phyloP scores from a whole-genome alignment of 2,329 filamentous ascomycete genomes.

The Lithohypha guttulata region DNA sequence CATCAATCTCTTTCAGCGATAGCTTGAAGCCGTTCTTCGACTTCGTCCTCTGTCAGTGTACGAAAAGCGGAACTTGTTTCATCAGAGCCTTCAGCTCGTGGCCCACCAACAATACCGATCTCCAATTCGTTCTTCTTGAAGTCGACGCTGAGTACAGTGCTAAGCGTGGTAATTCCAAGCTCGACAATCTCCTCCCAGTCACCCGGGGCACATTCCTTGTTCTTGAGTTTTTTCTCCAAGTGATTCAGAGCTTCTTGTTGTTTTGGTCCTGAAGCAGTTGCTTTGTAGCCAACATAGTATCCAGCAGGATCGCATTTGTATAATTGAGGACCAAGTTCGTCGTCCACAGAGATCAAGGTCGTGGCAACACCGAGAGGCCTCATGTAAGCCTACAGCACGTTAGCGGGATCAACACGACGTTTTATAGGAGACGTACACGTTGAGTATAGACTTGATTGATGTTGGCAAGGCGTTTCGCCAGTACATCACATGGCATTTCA shows the following conservation, averaged over 20 bases:
- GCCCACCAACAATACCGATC: slow-evolving; percentile 91
- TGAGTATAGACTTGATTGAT: slow-evolving; percentile 99
- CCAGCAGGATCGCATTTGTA: slow-evolving; percentile 98
- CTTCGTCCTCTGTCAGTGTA: slow-evolving; percentile 89
- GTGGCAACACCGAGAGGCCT: slow-evolving; percentile 90
- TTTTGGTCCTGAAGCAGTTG: slow-evolving; percentile 91
- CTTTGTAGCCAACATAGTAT: slow-evolving; percentile 98
- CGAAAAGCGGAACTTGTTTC: slow-evolving; percentile 72
- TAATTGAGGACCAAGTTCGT: slow-evolving; percentile 82
- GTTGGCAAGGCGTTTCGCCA: slow-evolving; percentile 94
- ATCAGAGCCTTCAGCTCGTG: slow-evolving; percentile 69
- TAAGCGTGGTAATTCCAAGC: slow-evolving; percentile 86
- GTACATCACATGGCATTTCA: slow-evolving; percentile 96
- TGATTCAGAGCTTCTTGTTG: slow-evolving; percentile 98
- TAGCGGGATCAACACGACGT: background rate
- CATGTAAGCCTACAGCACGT: slow-evolving; percentile 69
- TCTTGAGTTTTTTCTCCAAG: slow-evolving; percentile 98
- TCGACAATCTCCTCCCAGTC: slow-evolving; percentile 97
- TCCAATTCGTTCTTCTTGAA: slow-evolving; percentile 99
- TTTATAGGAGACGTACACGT: slow-evolving; percentile 49
- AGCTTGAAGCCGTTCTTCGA: slow-evolving; percentile 93
- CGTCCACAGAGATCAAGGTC: slow-evolving; percentile 87
- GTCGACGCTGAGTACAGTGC: slow-evolving; percentile 93
- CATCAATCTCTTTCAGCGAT: slow-evolving; percentile 91
- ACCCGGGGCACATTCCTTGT: slow-evolving; percentile 89